phyloP scores from a whole-genome alignment of 176 grass and related monocot species.

The Rhynchospora tenuis region DNA sequence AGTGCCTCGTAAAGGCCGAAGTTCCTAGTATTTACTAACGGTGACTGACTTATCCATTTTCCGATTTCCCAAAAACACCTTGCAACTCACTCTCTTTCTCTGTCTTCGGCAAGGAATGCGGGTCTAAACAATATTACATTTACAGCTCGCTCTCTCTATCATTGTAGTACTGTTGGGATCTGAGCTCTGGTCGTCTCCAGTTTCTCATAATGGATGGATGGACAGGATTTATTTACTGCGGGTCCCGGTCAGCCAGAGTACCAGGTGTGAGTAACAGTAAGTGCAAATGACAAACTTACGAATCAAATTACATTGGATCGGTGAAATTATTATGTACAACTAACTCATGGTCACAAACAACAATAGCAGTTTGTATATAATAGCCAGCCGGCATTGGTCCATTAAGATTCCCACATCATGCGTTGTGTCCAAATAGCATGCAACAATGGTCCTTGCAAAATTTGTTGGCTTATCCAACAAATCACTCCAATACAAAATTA shows the following conservation, averaged over 20 bases:
- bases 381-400: neutral
- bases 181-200: neutral
- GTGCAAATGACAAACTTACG: neutral
- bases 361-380: neutral
- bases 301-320: neutral
- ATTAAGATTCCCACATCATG: slow-evolving; percentile 2
- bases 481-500: slow-evolving; percentile 15
- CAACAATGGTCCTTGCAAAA: slow-evolving; percentile 12
- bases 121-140: neutral
- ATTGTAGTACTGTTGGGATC: neutral
- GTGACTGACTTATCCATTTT: neutral
- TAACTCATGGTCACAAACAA: neutral
- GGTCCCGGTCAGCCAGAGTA: too few species aligned
- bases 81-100: neutral
- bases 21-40: slow-evolving; percentile 19
- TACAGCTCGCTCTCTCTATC: neutral
- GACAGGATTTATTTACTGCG: neutral
- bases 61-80: slow-evolving; percentile 8
- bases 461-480: neutral
- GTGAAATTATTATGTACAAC: neutral
- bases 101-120: neutral
- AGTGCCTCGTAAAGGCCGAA: slow-evolving; percentile 8
- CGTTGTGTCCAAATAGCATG: neutral
- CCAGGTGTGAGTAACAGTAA: neutral
- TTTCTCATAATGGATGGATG: neutral